These are phyloP conservation scores for Pythium insidiosum DNA, from an alignment of 352 stramenopile species.

Conservation along the genomic window DNA sequence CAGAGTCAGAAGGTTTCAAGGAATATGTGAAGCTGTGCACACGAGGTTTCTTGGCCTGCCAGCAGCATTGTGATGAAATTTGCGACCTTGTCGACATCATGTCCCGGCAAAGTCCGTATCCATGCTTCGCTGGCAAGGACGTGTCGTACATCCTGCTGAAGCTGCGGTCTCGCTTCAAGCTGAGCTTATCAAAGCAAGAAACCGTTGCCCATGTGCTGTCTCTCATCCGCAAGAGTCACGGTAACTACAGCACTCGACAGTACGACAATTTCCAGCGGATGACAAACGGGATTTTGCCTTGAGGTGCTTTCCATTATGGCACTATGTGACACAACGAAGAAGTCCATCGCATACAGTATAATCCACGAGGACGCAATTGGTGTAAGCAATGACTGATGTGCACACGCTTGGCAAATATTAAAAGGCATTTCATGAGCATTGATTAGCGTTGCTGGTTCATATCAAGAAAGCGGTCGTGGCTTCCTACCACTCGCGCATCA, in stretches of 20 bases:
- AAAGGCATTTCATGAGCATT: too few species aligned
- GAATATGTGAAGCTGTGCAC: constrained; percentile 97
- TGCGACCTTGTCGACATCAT: constrained; percentile 97
- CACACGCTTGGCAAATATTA: too few species aligned
- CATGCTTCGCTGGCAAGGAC: constrained; percentile 91
- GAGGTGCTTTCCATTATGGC: too few species aligned
- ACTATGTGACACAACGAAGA: too few species aligned
- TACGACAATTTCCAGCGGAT: constrained; percentile 94
- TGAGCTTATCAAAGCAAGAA: constrained; percentile 81
- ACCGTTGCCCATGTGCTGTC: constrained; percentile 87
- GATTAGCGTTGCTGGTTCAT: too few species aligned
- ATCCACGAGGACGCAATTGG: too few species aligned
- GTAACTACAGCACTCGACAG: constrained; percentile 89
- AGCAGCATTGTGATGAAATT: constrained; percentile 94
- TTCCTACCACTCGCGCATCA: not conserved
- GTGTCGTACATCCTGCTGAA: constrained; percentile 79
- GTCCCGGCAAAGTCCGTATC: constrained; percentile 93
- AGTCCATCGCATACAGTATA: too few species aligned
- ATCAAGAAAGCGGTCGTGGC: too few species aligned
- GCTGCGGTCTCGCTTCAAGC: constrained; percentile 85
- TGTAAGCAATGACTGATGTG: too few species aligned
- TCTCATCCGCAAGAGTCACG: constrained; percentile 89
- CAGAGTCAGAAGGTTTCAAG: constrained; percentile 88
- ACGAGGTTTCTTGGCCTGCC: constrained; percentile 95
- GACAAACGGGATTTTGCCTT: constrained; percentile 90